Evolutionary conservation across 2,329 filamentous ascomycete species (phyloP).

Genomic region (Calonectria fujianensis): DNA sequence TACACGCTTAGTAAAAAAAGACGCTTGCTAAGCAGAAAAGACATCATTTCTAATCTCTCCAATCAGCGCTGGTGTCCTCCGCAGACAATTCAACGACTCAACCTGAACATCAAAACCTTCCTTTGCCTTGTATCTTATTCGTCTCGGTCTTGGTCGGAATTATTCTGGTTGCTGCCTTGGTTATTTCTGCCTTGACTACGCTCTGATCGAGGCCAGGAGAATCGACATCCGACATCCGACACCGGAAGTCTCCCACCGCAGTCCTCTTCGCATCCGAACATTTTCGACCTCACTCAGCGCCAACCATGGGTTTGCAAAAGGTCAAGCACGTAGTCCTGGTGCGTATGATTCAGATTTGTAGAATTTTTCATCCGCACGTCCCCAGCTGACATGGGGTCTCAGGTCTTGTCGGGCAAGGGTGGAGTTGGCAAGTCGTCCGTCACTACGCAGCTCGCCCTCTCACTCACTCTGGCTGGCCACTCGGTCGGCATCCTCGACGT

Average conservation of each 20-base stretch:
- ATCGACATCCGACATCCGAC: not conserved
- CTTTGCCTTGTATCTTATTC: not conserved
- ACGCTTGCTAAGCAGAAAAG: slow-evolving; percentile 55
- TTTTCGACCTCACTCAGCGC: not conserved
- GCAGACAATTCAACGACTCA: slow-evolving; percentile 1
- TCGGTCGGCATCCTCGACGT: slow-evolving; percentile 97
- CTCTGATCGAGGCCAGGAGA: not conserved
- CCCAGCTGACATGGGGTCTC: slow-evolving; percentile 43
- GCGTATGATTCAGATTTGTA: slow-evolving; percentile 52
- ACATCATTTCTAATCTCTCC: slow-evolving; percentile 38
- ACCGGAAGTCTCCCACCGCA: not conserved
- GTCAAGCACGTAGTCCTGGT: slow-evolving; percentile 88
- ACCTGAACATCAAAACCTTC: slow-evolving; percentile 6
- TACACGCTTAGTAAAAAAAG: slow-evolving; percentile 50
- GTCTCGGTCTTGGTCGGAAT: not conserved
- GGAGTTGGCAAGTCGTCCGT: slow-evolving; percentile 98
- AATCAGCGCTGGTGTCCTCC: not conserved
- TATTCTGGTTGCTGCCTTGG: not conserved
- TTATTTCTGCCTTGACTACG: not conserved
- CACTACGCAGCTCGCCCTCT: slow-evolving; percentile 96
- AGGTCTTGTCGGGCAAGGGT: slow-evolving; percentile 95
- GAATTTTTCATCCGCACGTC: not conserved
- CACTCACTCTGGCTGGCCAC: slow-evolving; percentile 88
- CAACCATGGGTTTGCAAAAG: slow-evolving; percentile 66
- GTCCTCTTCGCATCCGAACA: not conserved